phyloP scores from a whole-genome alignment of 768 basidiomycete species.

The Filobasidium floriforme region DNA sequence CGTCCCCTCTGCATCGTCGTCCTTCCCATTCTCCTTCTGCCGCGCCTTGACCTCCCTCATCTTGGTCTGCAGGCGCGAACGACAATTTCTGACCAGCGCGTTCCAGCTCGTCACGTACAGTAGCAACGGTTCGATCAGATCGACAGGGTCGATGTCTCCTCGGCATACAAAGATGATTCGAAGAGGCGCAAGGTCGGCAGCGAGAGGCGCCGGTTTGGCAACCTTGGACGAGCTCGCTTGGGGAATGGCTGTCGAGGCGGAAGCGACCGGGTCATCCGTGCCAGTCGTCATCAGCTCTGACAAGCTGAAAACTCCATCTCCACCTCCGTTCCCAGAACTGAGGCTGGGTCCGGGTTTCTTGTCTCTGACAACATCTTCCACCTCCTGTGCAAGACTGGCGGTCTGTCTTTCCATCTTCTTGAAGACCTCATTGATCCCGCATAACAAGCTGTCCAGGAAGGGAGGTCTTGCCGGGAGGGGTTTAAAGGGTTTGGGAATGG shows the following conservation, averaged over 20 bases:
- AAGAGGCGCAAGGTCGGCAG: conserved; percentile 22
- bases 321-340: neutral
- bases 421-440: conserved; percentile 43
- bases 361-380: conserved; percentile 15
- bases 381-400: conserved; percentile 28
- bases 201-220: conserved; percentile 8
- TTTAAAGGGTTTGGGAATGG: neutral
- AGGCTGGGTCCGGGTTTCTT: conserved; percentile 22
- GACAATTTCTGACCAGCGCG: conserved; percentile 36
- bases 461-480: conserved; percentile 18
- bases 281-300: neutral
- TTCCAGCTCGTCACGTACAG: conserved; percentile 41
- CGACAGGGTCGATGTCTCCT: conserved; percentile 34
- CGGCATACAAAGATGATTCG: conserved; percentile 36
- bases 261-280: neutral
- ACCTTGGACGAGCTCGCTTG: neutral
- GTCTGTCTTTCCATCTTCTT: conserved; percentile 37
- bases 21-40: neutral
- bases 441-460: conserved; percentile 33
- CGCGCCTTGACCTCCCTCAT: conserved; percentile 7
- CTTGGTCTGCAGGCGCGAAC: neutral
- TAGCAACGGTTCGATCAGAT: conserved; percentile 37
- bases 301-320: conserved; percentile 3
- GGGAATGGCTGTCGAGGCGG: neutral
- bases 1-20: conserved; percentile 2